Base-by-base conservation (phyloP, 305 asterid species). In the Ajuga reptans region DNA sequence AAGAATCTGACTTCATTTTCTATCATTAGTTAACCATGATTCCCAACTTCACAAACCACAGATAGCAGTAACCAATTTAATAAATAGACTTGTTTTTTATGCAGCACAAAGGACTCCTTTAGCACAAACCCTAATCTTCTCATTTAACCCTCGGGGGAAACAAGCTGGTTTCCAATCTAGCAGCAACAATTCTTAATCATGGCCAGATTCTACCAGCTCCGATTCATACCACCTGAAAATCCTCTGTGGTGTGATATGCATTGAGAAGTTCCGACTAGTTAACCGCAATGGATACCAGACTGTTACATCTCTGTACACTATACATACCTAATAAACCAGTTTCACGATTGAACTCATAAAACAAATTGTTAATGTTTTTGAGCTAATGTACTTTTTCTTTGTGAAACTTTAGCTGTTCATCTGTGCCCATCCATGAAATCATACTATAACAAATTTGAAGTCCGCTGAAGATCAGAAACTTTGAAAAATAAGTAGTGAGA, bases 21-120 rank as follows among this genome's bases (percentile, higher is more conserved):
- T 2, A n/a, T 18, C 33, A 41, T 11, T 10, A 12, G 39, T 47
- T 63, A 39, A 68, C 49, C 72, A 70, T 63, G 61, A 49, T 34
- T 17, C 50, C 63, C 68, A 64, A 71, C 47, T 57, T 65, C 31
- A 64, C 4, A 50, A 39, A 47, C 63, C 68, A 49, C 57, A 64
- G 53, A 61, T 24, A 36, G 53, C 15, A 16, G 33, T 34, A 31
- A 46, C 41, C 10, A 41, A 16, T 9, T 41, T 10, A 34, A 21
- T 21, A 56, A 11, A 21, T n/a, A n/a, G n/a, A n/a, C 17, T 7
- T 18, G 37, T 69, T 39, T 10, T 53, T 17, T n/a, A 42, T 11
- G 55, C 49, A 63, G 60, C 68, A 31, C 63, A n/a, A 62, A 54
- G 63, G 29, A 29, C 53, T 16, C 47, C 47, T 42, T n/a, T n/a